Evolutionary conservation across 257 asterid species (phyloP), one percentile per base, ranked within the genome.

Genomic region (Nicotiana paniculata): DNA sequence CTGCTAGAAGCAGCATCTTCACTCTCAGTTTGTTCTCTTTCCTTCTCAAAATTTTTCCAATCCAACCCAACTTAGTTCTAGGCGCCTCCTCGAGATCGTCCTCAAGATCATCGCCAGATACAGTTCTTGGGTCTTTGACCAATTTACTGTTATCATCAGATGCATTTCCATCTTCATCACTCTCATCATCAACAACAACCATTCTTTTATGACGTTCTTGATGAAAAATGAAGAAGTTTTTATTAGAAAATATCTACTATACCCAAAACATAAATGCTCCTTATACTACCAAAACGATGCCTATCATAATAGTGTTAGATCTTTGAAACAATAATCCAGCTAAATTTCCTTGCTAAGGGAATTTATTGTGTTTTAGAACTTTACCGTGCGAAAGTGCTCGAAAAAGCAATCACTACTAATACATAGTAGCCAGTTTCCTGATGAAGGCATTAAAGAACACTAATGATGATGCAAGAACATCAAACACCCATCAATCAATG

Each of bases 31-130:
- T 62, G 13, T 62, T 26, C 48, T 74, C 79, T 75, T 82, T 87
- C 86, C 61, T 88, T 81, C 69, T 82, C 81, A 93, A 85, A 62
- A 92, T 76, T 80, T 88, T 89, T 53, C 85, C 91, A 78, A 96
- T 89, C 97, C 95, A 94, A 26, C 85, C 88, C 89, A 84, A 84
- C 88, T 90, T 92, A 81, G 83, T 54, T 80, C 28, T 86, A 74
- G 86, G 82, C 48, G 55, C 83, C 86, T 88, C 93, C 83, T 83
- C 83, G 39, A 91, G 86, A 87, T 97, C 90, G 80, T 94, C 97
- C 48, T 97, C 98, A 67, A 94, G 97, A 86, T 96, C 99, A 88
- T 96, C 99, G 62, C 98, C 98, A 83, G 99, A 96, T 83, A 94
- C 66, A 76, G 90, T 89, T 75, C 51, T 90, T 51, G 16, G 86